Base-by-base conservation (phyloP, 257 asterid species). In the Gentiana dahurica region DNA sequence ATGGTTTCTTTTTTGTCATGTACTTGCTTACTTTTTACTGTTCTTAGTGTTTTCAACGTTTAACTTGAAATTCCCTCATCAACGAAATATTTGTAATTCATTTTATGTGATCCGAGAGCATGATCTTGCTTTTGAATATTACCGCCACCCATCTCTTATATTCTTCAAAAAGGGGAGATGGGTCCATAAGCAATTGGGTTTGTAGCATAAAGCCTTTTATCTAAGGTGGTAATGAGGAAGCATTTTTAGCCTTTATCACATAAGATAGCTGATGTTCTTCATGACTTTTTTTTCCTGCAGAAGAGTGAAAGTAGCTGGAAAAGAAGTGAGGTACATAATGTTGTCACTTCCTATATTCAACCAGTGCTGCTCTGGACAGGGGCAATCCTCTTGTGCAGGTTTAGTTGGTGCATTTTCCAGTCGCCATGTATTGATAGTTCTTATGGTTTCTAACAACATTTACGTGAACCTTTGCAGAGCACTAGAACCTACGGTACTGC, bases 291-390 rank as follows among this genome's bases (percentile, higher is more conserved):
- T 9, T 4, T 24, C 24, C 32, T 52, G 62, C 62, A 65, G 72
- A 71, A 65, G 55, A 46, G 44, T 51, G 72, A 66, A 24, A 52
- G 34, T 61, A 71, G 55, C 49, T 71, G 72, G 76, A 63, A 71
- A 61, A 61, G 51, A 44, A 71, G 65, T 12, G 61, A 65, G 15
- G 53, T 58, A 38, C 57, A 65, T 53, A 34, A 65, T 44, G 10
- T 57, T 35, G 47, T 59, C 10, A 71, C 60, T 54, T 56, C 68
- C 7, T 66, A 71, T 55, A 37, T 71, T 54, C 72, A 61, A 66
- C 76, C 76, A 51, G 38, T 71, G 62, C 65, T 71, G 53, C 47
- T 71, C 36, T 71, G 76, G 76, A 56, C 76, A 38, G 76, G 76
- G 53, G 69, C 63, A 57, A 53, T 59, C 43, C 69, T 71, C 34